Evolutionary conservation across 306 rosid genomes (phyloP).

Genomic region (Arachis stenosperma): DNA sequence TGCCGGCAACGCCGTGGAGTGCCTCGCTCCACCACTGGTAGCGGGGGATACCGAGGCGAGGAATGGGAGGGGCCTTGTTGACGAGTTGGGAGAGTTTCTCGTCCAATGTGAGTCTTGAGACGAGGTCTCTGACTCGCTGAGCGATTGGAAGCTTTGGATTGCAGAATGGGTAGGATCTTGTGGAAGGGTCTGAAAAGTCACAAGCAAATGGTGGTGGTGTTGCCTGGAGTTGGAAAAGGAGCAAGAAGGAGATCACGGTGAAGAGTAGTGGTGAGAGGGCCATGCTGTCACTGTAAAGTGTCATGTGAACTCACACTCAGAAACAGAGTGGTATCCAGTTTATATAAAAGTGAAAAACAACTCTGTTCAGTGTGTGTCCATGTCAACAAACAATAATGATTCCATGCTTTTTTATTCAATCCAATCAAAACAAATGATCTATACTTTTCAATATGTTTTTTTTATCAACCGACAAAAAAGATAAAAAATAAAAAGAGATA

Average conservation of each 20-base stretch:
- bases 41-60: slow-evolving; percentile 80
- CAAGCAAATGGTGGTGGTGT: slow-evolving; percentile 71
- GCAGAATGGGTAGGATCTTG: slow-evolving; percentile 75
- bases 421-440: too few relatives aligned
- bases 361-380: too few relatives aligned
- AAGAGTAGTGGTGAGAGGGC: not conserved
- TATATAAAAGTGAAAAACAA: too few relatives aligned
- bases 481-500: too few relatives aligned
- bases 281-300: not conserved
- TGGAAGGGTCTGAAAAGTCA: slow-evolving; percentile 66
- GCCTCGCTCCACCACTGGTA: slow-evolving; percentile 97
- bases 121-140: slow-evolving; percentile 61
- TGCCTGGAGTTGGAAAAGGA: slow-evolving; percentile 35
- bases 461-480: too few relatives aligned
- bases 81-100: slow-evolving; percentile 91
- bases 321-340: too few relatives aligned
- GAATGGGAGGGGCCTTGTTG: slow-evolving; percentile 78
- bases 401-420: too few relatives aligned
- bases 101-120: slow-evolving; percentile 85
- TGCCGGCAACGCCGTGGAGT: slow-evolving; percentile 69
- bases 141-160: slow-evolving; percentile 56
- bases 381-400: too few relatives aligned
- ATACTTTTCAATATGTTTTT: too few relatives aligned
- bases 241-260: not conserved
- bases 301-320: too few relatives aligned